These are phyloP conservation scores for Botrytis porri DNA, from an alignment of 2,329 filamentous ascomycete species.

Conservation along the genomic window DNA sequence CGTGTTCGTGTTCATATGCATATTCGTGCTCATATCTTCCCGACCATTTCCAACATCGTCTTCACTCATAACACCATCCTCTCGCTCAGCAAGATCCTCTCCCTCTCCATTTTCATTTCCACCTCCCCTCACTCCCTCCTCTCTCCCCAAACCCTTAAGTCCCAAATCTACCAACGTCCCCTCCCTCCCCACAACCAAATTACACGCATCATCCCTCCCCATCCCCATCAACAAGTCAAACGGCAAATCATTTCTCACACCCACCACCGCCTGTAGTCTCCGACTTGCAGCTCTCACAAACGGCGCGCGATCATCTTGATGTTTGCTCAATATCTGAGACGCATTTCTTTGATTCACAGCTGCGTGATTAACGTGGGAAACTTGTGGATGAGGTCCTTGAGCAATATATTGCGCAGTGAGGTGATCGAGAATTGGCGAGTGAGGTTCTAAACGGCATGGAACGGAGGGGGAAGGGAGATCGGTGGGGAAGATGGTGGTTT, in stretches of 20 bases:
- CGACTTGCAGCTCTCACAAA: constrained; percentile 22
- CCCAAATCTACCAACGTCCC: neutral
- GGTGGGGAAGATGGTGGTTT: neutral
- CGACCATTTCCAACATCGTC: no score
- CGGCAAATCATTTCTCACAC: constrained; percentile 25
- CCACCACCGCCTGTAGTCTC: constrained; percentile 30
- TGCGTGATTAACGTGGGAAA: neutral
- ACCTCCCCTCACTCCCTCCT: neutral
- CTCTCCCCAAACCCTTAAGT: neutral
- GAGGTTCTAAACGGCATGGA: neutral
- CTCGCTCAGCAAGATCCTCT: neutral
- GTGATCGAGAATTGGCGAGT: neutral
- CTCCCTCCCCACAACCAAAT: neutral
- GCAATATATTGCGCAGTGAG: neutral
- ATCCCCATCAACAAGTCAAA: constrained; percentile 24
- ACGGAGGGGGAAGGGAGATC: neutral
- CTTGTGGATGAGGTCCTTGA: constrained; percentile 1
- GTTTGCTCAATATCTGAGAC: constrained; percentile 16
- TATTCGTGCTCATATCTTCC: neutral
- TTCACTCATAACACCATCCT: neutral
- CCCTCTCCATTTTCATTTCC: neutral
- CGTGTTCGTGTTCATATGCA: neutral
- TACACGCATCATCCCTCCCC: constrained; percentile 3
- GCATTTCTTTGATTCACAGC: constrained; percentile 1
- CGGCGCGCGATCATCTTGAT: constrained; percentile 22